Conservation (phyloP, 331 rosid species). For the Pyracantha coccinea region DNA sequence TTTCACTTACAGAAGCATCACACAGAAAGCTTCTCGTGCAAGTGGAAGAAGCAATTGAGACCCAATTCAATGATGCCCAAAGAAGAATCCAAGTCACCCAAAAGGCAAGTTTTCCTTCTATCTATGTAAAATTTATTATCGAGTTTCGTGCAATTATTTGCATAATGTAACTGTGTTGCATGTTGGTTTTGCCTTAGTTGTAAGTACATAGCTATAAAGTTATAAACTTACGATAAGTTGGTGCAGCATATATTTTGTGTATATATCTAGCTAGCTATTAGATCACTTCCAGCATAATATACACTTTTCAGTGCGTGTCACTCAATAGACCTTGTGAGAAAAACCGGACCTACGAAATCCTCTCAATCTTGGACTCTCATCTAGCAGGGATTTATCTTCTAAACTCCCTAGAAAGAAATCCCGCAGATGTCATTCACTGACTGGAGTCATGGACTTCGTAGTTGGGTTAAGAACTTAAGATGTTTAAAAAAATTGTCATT, state of each 20-base stretch:
- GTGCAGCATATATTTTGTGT: neutral
- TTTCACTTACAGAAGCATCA: constrained; percentile 51
- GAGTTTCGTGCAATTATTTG: neutral
- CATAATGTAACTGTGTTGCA: constrained; percentile 15
- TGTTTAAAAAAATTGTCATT: neutral
- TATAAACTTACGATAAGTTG: neutral
- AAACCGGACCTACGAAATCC: neutral
- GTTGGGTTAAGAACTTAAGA: neutral
- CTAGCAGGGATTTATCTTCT: neutral
- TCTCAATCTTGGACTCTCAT: neutral
- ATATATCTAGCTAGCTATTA: neutral
- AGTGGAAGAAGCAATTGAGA: constrained; percentile 63
- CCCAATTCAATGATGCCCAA: constrained; percentile 63
- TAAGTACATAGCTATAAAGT: neutral
- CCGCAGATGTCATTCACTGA: neutral
- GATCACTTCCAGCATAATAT: neutral
- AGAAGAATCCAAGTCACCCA: constrained; percentile 55
- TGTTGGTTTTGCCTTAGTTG: neutral
- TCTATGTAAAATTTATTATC: neutral
- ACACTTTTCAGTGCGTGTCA: constrained; percentile 3
- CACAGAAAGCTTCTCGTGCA: constrained; percentile 64
- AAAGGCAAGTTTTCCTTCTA: constrained; percentile 52
- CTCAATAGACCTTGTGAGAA: neutral
- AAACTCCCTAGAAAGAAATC: neutral
- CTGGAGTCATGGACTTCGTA: neutral